Evolutionary conservation across 805 yeast genomes (phyloP), one percentile per base, ranked within the genome.

Genomic region (Sungouiozyma ichnusensis): DNA sequence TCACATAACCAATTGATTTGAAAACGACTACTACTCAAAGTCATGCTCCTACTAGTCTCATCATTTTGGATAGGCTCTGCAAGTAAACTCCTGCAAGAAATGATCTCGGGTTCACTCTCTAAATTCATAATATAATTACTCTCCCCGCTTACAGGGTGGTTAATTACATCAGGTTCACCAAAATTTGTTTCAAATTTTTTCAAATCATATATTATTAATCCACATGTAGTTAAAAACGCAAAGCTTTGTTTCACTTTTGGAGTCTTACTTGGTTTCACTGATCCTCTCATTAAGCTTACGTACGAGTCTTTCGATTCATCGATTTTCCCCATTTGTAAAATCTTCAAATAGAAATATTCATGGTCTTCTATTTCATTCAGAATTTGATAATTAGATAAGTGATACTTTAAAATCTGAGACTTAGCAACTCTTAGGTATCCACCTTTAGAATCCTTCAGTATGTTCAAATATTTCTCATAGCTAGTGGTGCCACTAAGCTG

Each of bases 211-310:
- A 74, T 56, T 13, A 73, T 58, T 16, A 74, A 48, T 1, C 79
- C 79, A 45, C 71, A 64, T 0, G 73, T 59, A 0, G 80, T 75
- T 37, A 75, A 52, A n/a, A 74, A 54, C 18, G 70, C 74, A 49
- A 60, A 24, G 11, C 29, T 24, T 11, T 24, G 29, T 69, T 42
- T 67, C 68, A 31, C 61, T 65, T 43, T 60, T 71, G 78, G 77
- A 72, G 14, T 50, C 46, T 11, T 52, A 55, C 38, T 48, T 53
- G 6, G 29, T 35, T 11, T 16, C 19, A 31, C n/a, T n/a, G 16
- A 14, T 32, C 17, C 35, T 27, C 29, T 32, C 9, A 14, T 5
- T 18, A 17, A 27, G 11, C 19, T 36, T 5, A 16, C 31, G 4
- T 18, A 16, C 14, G 18, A n/a, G 16, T 38, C 40, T 1, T 52